These are phyloP conservation scores for Stagonosporopsis chrysanthemi DNA, from an alignment of 2,329 filamentous ascomycete genomes.

Conservation along the genomic window DNA sequence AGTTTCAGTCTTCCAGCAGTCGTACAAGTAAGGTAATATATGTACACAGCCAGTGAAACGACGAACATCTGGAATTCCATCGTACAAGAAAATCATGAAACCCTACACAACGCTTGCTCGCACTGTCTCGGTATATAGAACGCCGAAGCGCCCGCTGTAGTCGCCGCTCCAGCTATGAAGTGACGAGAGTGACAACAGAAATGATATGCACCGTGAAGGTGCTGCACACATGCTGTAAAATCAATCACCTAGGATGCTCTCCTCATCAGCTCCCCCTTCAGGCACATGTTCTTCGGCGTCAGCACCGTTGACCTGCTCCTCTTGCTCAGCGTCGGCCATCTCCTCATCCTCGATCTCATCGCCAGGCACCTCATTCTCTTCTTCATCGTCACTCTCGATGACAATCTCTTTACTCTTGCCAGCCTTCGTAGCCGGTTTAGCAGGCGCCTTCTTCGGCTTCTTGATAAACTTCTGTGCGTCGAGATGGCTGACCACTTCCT, in stretches of 20 bases:
- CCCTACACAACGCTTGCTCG: not conserved
- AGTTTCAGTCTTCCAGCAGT: not conserved
- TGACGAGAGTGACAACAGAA: conserved; percentile 6
- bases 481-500: conserved; percentile 80
- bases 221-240: not conserved
- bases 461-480: conserved; percentile 63
- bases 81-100: conserved; percentile 1
- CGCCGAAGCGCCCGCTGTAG: conserved; percentile 1
- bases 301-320: conserved; percentile 37
- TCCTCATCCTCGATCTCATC: conserved; percentile 49
- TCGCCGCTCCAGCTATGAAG: not conserved
- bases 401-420: conserved; percentile 51
- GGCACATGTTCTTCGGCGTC: conserved; percentile 49
- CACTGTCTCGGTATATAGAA: not conserved
- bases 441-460: conserved; percentile 24
- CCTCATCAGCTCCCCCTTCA: conserved; percentile 49
- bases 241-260: conserved; percentile 54
- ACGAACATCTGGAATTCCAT: not conserved
- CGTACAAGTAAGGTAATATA: not conserved
- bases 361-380: conserved; percentile 37
- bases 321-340: conserved; percentile 47
- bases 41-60: not conserved
- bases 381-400: conserved; percentile 43
- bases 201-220: not conserved
- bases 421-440: conserved; percentile 55